phyloP scores from a whole-genome alignment of 352 stramenopile species.

The Phytophthora tentaculata region DNA sequence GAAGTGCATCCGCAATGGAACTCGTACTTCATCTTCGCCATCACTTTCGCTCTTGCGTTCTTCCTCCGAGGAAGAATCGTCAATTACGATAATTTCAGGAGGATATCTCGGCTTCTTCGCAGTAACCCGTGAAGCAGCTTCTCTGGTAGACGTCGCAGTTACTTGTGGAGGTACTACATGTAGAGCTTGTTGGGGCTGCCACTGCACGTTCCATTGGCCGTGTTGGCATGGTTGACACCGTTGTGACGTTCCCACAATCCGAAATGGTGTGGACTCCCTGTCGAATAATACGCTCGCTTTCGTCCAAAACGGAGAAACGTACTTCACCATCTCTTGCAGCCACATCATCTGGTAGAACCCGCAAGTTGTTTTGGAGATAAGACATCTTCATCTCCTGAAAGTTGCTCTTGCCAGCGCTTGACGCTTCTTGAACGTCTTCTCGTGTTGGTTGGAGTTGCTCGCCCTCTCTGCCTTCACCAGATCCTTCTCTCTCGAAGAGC shows the following conservation, averaged over 20 bases:
- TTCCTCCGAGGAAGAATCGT: conserved; percentile 32
- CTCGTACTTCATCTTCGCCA: conserved; percentile 16
- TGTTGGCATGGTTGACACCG: conserved; percentile 12
- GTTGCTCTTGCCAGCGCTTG: conserved; percentile 35
- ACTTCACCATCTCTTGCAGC: conserved; percentile 42
- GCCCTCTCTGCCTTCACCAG: conserved; percentile 4
- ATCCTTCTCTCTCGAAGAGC: conserved; percentile 12
- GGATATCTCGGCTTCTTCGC: conserved; percentile 3
- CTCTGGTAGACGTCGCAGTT: background rate
- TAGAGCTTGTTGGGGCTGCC: background rate
- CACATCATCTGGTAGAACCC: conserved; percentile 31
- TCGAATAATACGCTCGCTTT: conserved; percentile 33
- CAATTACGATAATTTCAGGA: conserved; percentile 35
- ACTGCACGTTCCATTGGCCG: background rate
- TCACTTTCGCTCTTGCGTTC: conserved; percentile 22
- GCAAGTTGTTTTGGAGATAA: conserved; percentile 49
- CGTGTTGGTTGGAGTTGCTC: conserved; percentile 18
- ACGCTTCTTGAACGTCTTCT: conserved; percentile 28
- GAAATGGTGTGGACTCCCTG: conserved; percentile 37
- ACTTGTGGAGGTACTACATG: background rate
- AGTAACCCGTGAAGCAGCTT: background rate
- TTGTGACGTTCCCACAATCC: conserved; percentile 20
- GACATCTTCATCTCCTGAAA: conserved; percentile 41
- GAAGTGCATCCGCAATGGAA: background rate
- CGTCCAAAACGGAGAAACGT: conserved; percentile 41